These are phyloP conservation scores for Amanita pallidorosea DNA, from an alignment of 768 basidiomycete species.

Conservation along the genomic window DNA sequence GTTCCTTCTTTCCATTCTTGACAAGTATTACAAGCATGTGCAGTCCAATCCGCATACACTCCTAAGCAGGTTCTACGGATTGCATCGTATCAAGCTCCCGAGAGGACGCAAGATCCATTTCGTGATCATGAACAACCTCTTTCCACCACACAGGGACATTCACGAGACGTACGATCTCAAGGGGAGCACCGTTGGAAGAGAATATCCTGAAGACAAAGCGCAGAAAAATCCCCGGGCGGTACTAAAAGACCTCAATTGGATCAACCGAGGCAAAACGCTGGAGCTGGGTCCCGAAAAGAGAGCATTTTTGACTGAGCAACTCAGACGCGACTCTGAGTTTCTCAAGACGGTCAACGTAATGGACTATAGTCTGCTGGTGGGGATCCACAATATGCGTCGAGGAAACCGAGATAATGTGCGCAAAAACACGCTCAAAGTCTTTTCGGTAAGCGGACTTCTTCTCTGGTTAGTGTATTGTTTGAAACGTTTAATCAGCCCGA, in stretches of 20 bases:
- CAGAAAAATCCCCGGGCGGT: conserved; percentile 79
- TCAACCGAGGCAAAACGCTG: conserved; percentile 62
- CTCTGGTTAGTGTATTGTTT: background rate
- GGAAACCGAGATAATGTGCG: conserved; percentile 91
- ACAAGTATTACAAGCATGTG: conserved; percentile 77
- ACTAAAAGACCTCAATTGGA: conserved; percentile 96
- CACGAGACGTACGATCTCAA: conserved; percentile 98
- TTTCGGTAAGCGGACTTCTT: conserved; percentile 52
- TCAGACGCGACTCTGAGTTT: conserved; percentile 80
- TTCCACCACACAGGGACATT: conserved; percentile 93
- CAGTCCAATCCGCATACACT: conserved; percentile 88
- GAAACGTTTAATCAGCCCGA: conserved; percentile 40
- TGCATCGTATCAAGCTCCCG: conserved; percentile 96
- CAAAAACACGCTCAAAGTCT: conserved; percentile 84
- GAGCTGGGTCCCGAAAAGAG: conserved; percentile 96
- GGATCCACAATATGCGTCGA: conserved; percentile 83
- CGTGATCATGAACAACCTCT: conserved; percentile 99
- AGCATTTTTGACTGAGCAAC: conserved; percentile 83
- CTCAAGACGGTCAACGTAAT: conserved; percentile 78
- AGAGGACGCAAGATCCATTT: conserved; percentile 94
- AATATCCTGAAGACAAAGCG: conserved; percentile 77
- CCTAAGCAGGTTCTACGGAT: conserved; percentile 89
- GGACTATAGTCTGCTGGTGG: conserved; percentile 94
- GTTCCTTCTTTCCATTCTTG: conserved; percentile 79
- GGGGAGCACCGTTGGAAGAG: conserved; percentile 83